Base-by-base conservation (phyloP, 441 rosid species). In the Dalechampia spathulata region DNA sequence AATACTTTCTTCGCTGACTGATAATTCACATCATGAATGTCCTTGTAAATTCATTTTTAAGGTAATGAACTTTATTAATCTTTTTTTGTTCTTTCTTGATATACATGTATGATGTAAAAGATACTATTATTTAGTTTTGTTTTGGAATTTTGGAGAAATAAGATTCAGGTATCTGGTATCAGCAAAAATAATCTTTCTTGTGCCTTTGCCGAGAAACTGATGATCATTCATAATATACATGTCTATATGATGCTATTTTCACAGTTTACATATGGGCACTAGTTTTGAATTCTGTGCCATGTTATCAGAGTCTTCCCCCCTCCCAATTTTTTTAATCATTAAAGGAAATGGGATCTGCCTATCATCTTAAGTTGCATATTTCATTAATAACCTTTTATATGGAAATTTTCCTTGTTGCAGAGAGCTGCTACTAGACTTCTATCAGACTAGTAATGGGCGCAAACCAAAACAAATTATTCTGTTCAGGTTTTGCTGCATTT, bases 381-480 rank as follows among this genome's bases (percentile, higher is more conserved):
- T 8, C 34, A n/a, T 50, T 44, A 45, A 46, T 42, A 25, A 52
- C 21, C 56, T 51, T 53, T 55, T 23, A 52, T 22, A 25, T 44
- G 61, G 17, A 36, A 52, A 25, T 32, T 4, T 47, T 68, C 34
- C 53, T 52, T 69, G 42, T 68, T 58, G 23, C 74, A 92, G 94
- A 58, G 96, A 92, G 69, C 62, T 86, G 55, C 81, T 89, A 34
- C 22, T 76, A 21, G 92, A 92, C 45, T 92, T 92, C 72, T 89
- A 60, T 69, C 28, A 46, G 49, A 81, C 94, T 2, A 84, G 94
- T 60, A 63, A 53, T 8, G 47, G 43, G 36, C 57, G 57, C 27
- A 92, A 89, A 78, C 97, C 98, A 17, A 76, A 72, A 47, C 96
- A 83, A 65, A 89, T 92, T 57, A 81, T 92, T 53, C 62, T 89